Evolutionary conservation across 2,329 filamentous ascomycete genomes (phyloP), one percentile per base, ranked within the genome.

Genomic region (Pseudocercospora fijiensis): DNA sequence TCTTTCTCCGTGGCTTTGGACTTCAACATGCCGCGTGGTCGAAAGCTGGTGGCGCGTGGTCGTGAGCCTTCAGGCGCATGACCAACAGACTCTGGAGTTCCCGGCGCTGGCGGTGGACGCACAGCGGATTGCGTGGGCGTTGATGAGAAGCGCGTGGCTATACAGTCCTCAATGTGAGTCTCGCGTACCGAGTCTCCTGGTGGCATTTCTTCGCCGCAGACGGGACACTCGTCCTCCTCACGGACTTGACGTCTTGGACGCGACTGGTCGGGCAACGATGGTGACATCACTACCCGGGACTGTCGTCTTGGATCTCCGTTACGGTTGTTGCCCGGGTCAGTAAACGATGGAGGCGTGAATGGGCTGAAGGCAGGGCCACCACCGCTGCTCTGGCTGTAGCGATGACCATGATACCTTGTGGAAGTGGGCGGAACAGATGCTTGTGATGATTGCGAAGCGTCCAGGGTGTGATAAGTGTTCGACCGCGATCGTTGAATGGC

Each of bases 161-260:
- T 73, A 66, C 75, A 76, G 33, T 70, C 61, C 53, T 74, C 72
- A 16, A 84, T 77, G 63, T 84, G 82, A 13, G 73, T 72, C 65
- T 80, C 79, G 26, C 82, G 75, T 3, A 74, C 72, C 1, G 69
- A 65, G 22, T 81, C 78, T 16, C 78, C 78, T 1, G 85, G 83
- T 0, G 90, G 89, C 3, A 92, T 81, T 76, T 92, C 89, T 41
- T 81, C 78, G 71, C 90, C 89, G 70, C 90, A 94, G 51, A 93
- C 84, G 0, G 90, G 90, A 66, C 90, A 94, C 71, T 91, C 88
- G 73, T 93, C 90, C 72, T 92, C 90, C 74, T 93, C 90, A 1
- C 75, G 69, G 11, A 82, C 74, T 63, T 75, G 64, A 5, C 73
- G 68, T 11, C 72, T 65, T 58, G 51, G 53, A 26, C 52, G 53